These are phyloP conservation scores for Coemansia sp. DNA, from an alignment of 192 early-diverging fungal species.

Conservation along the genomic window DNA sequence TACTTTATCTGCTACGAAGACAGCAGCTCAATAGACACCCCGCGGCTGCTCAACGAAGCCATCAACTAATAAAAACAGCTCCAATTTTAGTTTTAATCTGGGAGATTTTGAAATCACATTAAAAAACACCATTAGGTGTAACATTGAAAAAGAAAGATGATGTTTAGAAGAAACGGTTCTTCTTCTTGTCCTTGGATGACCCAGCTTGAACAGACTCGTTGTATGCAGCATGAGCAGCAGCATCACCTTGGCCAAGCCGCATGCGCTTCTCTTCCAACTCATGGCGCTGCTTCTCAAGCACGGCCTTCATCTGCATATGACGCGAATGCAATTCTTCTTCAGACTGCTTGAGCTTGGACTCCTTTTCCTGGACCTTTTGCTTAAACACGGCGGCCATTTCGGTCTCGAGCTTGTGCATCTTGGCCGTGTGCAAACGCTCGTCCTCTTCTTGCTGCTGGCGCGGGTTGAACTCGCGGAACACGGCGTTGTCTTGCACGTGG, in stretches of 20 bases:
- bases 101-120: too few relatives aligned
- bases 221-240: neutral
- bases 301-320: constrained; percentile 95
- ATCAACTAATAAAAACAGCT: too few relatives aligned
- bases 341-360: constrained; percentile 91
- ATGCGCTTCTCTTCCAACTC: constrained; percentile 93
- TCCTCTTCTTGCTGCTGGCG: constrained; percentile 85
- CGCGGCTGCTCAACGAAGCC: too few relatives aligned
- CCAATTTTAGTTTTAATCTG: too few relatives aligned
- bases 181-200: constrained; percentile 47
- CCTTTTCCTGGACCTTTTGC: constrained; percentile 98
- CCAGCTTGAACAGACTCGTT: constrained; percentile 16
- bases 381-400: constrained; percentile 99
- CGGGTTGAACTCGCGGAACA: constrained; percentile 78
- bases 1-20: too few relatives aligned
- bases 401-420: constrained; percentile 94
- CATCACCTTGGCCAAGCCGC: constrained; percentile 58
- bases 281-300: constrained; percentile 86
- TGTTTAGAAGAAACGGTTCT: constrained; percentile 42
- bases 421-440: constrained; percentile 82
- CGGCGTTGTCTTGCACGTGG: constrained; percentile 70
- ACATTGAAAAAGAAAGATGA: neutral
- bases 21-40: too few relatives aligned
- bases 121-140: too few relatives aligned
- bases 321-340: constrained; percentile 95